Base-by-base conservation (phyloP, 2,329 filamentous ascomycete species). In the Diplodia scrobiculata region DNA sequence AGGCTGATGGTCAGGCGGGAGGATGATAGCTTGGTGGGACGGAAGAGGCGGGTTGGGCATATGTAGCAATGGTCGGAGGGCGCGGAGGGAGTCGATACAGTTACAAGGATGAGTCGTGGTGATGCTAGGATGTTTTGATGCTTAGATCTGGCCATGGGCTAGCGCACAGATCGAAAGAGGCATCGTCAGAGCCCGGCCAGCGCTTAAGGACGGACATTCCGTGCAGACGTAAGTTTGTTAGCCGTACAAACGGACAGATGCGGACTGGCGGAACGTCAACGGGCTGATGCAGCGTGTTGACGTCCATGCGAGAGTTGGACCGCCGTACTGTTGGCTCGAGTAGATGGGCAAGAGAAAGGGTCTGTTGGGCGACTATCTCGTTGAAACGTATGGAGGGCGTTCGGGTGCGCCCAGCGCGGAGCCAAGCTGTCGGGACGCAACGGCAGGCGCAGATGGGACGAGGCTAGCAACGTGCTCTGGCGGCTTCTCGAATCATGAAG, bases 21-120 rank as follows among this genome's bases (percentile, higher is more conserved):
- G 21, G 17, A 27, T 50, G 10, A 14, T 1, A 36, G 19, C 14
- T 36, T 45, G 58, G n/a, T 29, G 58, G 11, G 58, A 41, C 58
- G 41, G 41, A 13, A 62, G 58, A 50, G 58, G 58, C 58, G 58
- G 41, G 58, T 25, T 36, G 41, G 27, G 17, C 58, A 62, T 62
- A 62, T 17, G 58, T 62, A 62, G 58, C 27, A 36, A 5, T n/a
- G 17, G 41, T n/a, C 58, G 27, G 41, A 47, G 58, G 45, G 38
- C 7, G 41, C 29, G 41, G 27, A 25, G 27, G 21, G 45, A 36
- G 9, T 5, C 1, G 29, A 9, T 32, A 7, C 9, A 41, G 9
- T n/a, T 25, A 14, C 10, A 34, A 50, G n/a, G 58, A n/a, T 29
- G 58, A 36, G 45, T 62, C 41, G 45, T 25, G 58, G 21, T 9